Evolutionary conservation across 2,329 filamentous ascomycete genomes (phyloP).

Genomic region (Coniochaeta sp.): DNA sequence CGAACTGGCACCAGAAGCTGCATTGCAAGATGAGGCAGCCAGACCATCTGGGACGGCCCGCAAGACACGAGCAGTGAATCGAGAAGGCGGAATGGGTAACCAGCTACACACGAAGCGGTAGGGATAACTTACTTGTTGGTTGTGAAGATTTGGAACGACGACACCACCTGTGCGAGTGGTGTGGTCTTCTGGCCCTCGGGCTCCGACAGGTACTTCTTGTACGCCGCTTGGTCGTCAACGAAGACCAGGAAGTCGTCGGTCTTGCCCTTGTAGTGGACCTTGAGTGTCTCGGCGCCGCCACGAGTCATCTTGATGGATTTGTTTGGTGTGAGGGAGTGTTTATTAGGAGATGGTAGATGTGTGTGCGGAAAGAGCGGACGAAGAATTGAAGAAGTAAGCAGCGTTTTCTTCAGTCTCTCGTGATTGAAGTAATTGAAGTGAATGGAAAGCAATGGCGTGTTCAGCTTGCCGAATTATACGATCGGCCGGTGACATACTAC

Average conservation of each 20-base stretch:
- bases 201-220: not conserved
- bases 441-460: not conserved
- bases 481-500: not conserved
- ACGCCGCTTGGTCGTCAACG: not conserved
- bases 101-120: too few relatives aligned
- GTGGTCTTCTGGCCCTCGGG: not conserved
- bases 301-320: not conserved
- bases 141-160: not conserved
- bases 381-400: not conserved
- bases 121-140: not conserved
- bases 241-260: not conserved
- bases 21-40: not conserved
- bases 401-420: not conserved
- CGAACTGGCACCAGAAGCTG: too few relatives aligned
- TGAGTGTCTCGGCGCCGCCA: not conserved
- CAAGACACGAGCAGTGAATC: too few relatives aligned
- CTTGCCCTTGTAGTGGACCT: constrained; percentile 1
- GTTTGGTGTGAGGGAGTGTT: not conserved
- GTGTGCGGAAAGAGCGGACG: too few relatives aligned
- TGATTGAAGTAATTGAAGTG: not conserved
- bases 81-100: too few relatives aligned
- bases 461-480: not conserved
- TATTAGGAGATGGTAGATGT: not conserved
- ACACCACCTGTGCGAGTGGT: not conserved
- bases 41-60: not conserved